Evolutionary conservation across 2,329 filamentous ascomycete species (phyloP).

Genomic region (Botrytis fragariae): DNA sequence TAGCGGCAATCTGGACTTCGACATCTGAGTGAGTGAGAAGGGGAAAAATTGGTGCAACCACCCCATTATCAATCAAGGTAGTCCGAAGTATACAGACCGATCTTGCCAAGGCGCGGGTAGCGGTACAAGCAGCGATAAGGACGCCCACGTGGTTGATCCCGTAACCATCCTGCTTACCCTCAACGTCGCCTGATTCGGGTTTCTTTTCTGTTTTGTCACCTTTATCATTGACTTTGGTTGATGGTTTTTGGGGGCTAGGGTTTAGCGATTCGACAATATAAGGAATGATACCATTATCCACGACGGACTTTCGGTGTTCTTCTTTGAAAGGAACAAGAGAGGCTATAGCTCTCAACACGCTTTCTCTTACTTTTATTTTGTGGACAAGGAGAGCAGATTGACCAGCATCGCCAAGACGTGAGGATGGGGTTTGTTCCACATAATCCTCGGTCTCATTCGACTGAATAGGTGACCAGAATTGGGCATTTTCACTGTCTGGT

Average conservation of each 20-base stretch:
- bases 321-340: conserved; percentile 80
- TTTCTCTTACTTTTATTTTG: conserved; percentile 73
- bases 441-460: conserved; percentile 23
- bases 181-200: conserved; percentile 22
- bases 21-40: conserved; percentile 73
- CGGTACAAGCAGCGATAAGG: conserved; percentile 80
- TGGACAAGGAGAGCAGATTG: conserved; percentile 61
- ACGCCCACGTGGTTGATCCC: conserved; percentile 74
- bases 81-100: conserved; percentile 84
- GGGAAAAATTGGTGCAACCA: conserved; percentile 72
- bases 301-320: conserved; percentile 76
- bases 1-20: conserved; percentile 82
- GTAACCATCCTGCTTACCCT: conserved; percentile 46
- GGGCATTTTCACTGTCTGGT: conserved; percentile 45
- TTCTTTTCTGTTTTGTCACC: conserved; percentile 37
- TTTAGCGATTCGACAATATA: conserved; percentile 83
- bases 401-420: conserved; percentile 59
- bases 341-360: conserved; percentile 74
- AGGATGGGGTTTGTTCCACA: conserved; percentile 36
- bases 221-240: conserved; percentile 39
- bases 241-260: conserved; percentile 54
- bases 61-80: conserved; percentile 79
- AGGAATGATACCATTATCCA: conserved; percentile 75
- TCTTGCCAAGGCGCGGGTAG: conserved; percentile 75
- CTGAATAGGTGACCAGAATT: conserved; percentile 52